Conservation (phyloP, 495 filamentous ascomycete species). For the Penicillium goetzii region DNA sequence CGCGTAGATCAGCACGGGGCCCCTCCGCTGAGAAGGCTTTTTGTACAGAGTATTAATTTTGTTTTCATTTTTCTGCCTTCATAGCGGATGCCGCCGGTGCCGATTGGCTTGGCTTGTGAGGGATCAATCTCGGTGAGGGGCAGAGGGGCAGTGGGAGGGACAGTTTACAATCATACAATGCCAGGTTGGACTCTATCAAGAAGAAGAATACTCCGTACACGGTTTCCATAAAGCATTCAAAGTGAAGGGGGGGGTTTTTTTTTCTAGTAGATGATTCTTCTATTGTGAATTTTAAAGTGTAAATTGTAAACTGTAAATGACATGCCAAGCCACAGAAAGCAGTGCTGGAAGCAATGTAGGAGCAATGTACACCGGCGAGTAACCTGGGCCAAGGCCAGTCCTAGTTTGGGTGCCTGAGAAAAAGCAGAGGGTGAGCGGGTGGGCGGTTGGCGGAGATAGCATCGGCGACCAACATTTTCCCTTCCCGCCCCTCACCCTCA, state of each 20-base stretch:
- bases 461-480: conserved; percentile 50
- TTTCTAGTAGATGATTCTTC: background rate
- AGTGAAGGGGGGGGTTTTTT: no score
- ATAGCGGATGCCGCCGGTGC: conserved; percentile 19
- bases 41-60: conserved; percentile 24
- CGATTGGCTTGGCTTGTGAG: conserved; percentile 11
- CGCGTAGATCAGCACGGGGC: conserved; percentile 31
- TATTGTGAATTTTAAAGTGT: background rate
- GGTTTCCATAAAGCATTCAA: background rate
- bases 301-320: background rate
- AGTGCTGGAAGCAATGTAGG: background rate
- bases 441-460: conserved; percentile 32
- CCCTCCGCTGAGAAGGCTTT: conserved; percentile 12
- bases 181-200: no score
- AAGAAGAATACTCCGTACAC: no score
- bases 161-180: background rate
- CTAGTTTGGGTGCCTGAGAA: conserved; percentile 5
- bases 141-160: conserved; percentile 5
- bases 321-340: background rate
- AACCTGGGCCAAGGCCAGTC: conserved; percentile 14
- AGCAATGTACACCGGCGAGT: conserved; percentile 20
- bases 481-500: conserved; percentile 32
- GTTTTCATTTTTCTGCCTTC: conserved; percentile 21
- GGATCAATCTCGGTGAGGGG: background rate
- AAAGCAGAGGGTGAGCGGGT: conserved; percentile 4